Evolutionary conservation across 2,329 filamentous ascomycete genomes (phyloP).

Genomic region (Emericellopsis cladophorae): DNA sequence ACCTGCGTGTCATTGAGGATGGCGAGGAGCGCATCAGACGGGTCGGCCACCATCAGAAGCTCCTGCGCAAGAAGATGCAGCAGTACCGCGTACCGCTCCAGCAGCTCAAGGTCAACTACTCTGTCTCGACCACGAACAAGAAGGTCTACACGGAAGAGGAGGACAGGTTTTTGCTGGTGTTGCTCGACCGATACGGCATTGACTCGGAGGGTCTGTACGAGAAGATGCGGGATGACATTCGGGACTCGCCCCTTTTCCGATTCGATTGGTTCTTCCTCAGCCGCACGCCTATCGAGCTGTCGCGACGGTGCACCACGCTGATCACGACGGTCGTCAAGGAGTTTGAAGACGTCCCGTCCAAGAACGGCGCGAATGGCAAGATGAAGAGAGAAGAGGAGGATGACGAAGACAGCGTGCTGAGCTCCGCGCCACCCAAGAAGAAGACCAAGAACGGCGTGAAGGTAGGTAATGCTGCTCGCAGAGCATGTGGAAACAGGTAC

Average conservation of each 20-base stretch:
- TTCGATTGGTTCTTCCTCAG: slow-evolving; percentile 99
- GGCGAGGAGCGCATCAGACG: slow-evolving; percentile 84
- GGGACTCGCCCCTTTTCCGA: slow-evolving; percentile 85
- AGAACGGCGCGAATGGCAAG: slow-evolving; percentile 52
- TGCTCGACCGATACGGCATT: slow-evolving; percentile 83
- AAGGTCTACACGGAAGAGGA: slow-evolving; percentile 99
- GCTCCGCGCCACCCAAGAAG: slow-evolving; percentile 82
- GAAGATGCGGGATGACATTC: slow-evolving; percentile 91
- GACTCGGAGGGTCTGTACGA: slow-evolving; percentile 88
- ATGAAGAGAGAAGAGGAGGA: slow-evolving; percentile 76
- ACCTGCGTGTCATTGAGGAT: slow-evolving; percentile 79
- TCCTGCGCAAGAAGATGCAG: slow-evolving; percentile 88
- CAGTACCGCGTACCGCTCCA: slow-evolving; percentile 96
- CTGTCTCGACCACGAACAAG: slow-evolving; percentile 97
- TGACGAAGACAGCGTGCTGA: slow-evolving; percentile 69
- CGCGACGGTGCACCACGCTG: slow-evolving; percentile 83
- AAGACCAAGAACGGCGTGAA: slow-evolving; percentile 83
- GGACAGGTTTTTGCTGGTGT: slow-evolving; percentile 86
- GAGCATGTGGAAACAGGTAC: background rate
- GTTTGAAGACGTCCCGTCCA: slow-evolving; percentile 59
- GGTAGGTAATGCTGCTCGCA: slow-evolving; percentile 31
- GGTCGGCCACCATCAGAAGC: slow-evolving; percentile 83
- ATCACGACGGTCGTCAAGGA: slow-evolving; percentile 91
- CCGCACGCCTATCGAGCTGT: slow-evolving; percentile 83
- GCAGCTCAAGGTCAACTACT: slow-evolving; percentile 98